Base-by-base conservation (phyloP, 441 rosid genomes). In the Gossypium davidsonii region DNA sequence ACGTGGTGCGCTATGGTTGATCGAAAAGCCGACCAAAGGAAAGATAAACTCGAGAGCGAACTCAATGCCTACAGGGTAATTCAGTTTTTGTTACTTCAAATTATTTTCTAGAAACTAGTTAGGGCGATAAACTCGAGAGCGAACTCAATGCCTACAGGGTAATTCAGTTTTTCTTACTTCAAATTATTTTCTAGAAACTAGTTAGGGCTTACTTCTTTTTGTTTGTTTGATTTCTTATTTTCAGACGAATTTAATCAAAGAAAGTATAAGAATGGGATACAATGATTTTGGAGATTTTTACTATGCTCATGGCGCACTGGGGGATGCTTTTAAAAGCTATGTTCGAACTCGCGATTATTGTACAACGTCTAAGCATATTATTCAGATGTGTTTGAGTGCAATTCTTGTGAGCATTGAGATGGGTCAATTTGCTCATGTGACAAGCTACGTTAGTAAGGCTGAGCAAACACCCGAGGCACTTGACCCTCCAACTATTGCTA, bases 201-300 rank as follows among this genome's bases (percentile, higher is more conserved):
- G 48, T 25, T 72, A 28, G 18, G 60, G 15, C 42, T 37, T 9
- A 48, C 66, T 39, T 2, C 9, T 60, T 15, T 2, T 39, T 61
- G 2, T 63, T 25, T 23, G 9, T 61, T 23, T 17, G 7, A 9
- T 18, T 17, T 67, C 63, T 57, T 3, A 4, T 14, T 8, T 80
- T 78, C 86, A 95, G 99, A 93, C 99, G 31, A 95, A 95, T 87
- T 82, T 95, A 85, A 95, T 95, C 31, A 95, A 93, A 76, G 99
- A 95, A 79, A 95, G 99, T 77, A 93, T 93, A 68, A 87, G 99
- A 77, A 95, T 95, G 99, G 99, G 98, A n/a, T 91, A 89, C 76
- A 93, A 95, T 81, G 99, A 95, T 81, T 90, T 90, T 82, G 99
- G 99, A 49, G 99, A 95, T 58, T 95, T 93, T 79, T 83, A 91